Evolutionary conservation across 805 yeast genomes (phyloP), one percentile per base, ranked within the genome.

Genomic region (Komagataella pastoris): DNA sequence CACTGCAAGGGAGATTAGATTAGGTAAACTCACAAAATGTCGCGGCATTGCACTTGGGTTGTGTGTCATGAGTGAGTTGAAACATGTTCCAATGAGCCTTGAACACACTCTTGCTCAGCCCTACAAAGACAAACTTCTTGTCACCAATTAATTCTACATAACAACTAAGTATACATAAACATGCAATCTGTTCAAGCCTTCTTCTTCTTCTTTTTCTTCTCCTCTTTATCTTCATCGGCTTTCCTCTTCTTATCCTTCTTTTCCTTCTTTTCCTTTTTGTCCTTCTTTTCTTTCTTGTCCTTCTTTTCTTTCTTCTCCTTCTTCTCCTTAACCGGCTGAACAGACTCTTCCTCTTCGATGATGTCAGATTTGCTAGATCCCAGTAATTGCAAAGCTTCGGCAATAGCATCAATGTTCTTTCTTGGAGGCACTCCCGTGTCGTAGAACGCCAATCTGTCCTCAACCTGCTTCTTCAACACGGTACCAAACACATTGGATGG

Each of bases 341-440:
- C 69, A 51, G 65, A 56, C 18, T 59, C 65, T 36, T 58, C 63
- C 49, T 61, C 63, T 52, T 59, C 66, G 47, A 61, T 52, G 47
- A 63, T 51, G 54, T 67, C 72, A 46, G 56, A 53, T 48, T 55
- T 64, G 46, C 46, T 49, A 24, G 54, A 65, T 47, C 76, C 79
- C 50, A 73, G 68, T 63, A 85, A 76, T 51, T 83, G 81, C 71
- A 93, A 77, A 52, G 98, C 99, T 71, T 85, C 87, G 67, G 85
- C 80, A 73, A 93, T 86, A 58, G 98, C 98, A 60, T 88, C 95
- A 47, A 91, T 72, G 67, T 93, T 93, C 79, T 91, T 93, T 82
- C 90, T 85, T 64, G 98, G 97, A 51, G 98, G 83, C 61, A 86
- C 85, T 67, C 99, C 99, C 53, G 96, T 86, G 68, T 88, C 96